Base-by-base conservation (phyloP, 2,329 filamentous ascomycete genomes). In the Phaeosphaeriaceae sp. region DNA sequence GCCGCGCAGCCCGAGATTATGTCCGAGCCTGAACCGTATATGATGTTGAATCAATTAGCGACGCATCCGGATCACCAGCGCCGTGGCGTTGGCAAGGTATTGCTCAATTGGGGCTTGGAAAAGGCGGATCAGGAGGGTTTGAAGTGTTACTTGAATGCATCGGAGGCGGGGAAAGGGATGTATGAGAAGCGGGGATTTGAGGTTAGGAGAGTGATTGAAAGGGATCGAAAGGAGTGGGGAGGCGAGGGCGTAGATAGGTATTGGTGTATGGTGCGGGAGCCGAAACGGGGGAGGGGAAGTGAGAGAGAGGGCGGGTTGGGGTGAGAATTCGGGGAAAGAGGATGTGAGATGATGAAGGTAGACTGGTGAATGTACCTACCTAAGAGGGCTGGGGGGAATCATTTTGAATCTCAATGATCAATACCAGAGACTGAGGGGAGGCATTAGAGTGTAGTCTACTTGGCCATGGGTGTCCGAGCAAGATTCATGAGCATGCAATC, bases 21-120 rank as follows among this genome's bases (percentile, higher is more conserved):
- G 71, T 43, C 53, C 21, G 50, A 54, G 2, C 35, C 30, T 11
- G n/a, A n/a, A n/a, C 66, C 63, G 2, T 74, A 69, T 47, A 56
- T 76, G 17, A 73, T 73, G 72, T 60, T 76, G n/a, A 67, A 71
- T 22, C 64, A 54, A 13, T 59, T 76, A 2, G 69, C 65, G 1
- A 81, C 79, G 24, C 72, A 78, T 58, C 79, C 79, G 0, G 72
- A 74, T 1, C 74, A 82, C 28, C 78, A 79, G 19, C 61, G 78
- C 1, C 73, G 73, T 32, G 81, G 81, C 0, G 77, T 80, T 3
- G 81, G 73, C 0, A 70, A 52, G 2, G 59, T 79, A 60, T 60
- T 78, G 24, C 35, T 83, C 59, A 61, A 78, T 19, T 78, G 76
- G 75, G 81, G 80, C 0, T 32, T 79, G 13, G 60, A 74, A 28